Conservation (phyloP, 345 rosid species). For the Populus davidiana region DNA sequence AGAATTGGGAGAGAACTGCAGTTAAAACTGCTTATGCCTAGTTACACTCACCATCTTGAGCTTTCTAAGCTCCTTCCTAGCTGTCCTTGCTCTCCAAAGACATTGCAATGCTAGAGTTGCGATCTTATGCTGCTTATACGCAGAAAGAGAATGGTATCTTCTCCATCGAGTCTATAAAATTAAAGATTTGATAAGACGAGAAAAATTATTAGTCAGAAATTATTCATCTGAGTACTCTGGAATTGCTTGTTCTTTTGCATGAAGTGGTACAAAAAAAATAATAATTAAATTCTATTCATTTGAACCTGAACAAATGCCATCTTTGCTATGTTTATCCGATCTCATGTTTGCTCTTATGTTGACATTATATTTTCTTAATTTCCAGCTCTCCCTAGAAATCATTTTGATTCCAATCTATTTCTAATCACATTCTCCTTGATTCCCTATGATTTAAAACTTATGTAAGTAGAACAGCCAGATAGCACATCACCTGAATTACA, state of each 20-base stretch:
- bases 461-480: neutral
- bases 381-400: too few species aligned
- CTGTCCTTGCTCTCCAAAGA: conserved; percentile 57
- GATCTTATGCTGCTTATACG: conserved; percentile 42
- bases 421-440: neutral
- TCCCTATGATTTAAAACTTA: neutral
- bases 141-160: conserved; percentile 41
- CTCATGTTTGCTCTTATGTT: too few species aligned
- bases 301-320: too few species aligned
- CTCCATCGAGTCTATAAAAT: conserved; percentile 51
- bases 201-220: neutral
- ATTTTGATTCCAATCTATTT: too few species aligned
- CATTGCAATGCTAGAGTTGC: conserved; percentile 54
- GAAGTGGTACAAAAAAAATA: neutral
- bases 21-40: neutral
- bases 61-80: conserved; percentile 59
- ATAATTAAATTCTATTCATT: too few species aligned
- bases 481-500: conserved; percentile 45
- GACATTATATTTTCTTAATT: too few species aligned
- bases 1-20: neutral
- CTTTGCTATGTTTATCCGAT: too few species aligned
- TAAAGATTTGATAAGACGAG: neutral
- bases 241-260: neutral
- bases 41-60: conserved; percentile 46
- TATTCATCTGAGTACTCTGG: neutral